Evolutionary conservation across 2,329 filamentous ascomycete species (phyloP), one percentile per base, ranked within the genome.

Genomic region (Dactylella cylindrospora): DNA sequence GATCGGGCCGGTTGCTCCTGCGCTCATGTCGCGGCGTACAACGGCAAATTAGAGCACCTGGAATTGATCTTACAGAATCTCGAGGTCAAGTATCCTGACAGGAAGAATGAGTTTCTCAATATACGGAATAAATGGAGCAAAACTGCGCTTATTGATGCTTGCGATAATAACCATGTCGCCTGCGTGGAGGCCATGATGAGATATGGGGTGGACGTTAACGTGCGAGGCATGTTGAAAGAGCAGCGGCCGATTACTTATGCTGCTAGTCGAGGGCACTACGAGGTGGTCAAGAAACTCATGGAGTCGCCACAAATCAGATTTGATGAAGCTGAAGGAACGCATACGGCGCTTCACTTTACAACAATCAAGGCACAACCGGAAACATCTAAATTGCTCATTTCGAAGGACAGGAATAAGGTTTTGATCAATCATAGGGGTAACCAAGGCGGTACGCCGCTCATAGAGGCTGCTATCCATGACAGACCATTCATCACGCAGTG

Each of bases 401-500:
- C 40, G 28, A 57, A 35, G 17, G 52, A 47, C 43, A 7, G 43
- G 29, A 36, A 47, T n/a, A 57, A 49, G 19, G 12, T 40, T 20
- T 41, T 57, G 25, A 41, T 57, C 19, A 19, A 57, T 12, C 52
- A 57, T 28, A 7, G 25, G 2, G 52, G 52, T n/a, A 9, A 12
- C 5, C 22, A 32, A n/a, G 53, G 38, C 6, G 19, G n/a, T 2
- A 50, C 53, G 12, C 53, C 53, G 22, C 23, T 59, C 10, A 59
- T 59, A 10, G 38, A 50, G 13, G 45, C 41, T 8, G 45, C 45
- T 3, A 38, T 38, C 23, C 29, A 50, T 19, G 53, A 45, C 26
- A 50, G 53, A 17, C 53, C 44, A n/a, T 45, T 59, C n/a, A 45
- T 50, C 32, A 59, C 53, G 1, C 46, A 51, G 12, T 59, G 45